Conservation (phyloP, 2,329 filamentous ascomycete species). For the Pseudovirgaria hyperparasitica region DNA sequence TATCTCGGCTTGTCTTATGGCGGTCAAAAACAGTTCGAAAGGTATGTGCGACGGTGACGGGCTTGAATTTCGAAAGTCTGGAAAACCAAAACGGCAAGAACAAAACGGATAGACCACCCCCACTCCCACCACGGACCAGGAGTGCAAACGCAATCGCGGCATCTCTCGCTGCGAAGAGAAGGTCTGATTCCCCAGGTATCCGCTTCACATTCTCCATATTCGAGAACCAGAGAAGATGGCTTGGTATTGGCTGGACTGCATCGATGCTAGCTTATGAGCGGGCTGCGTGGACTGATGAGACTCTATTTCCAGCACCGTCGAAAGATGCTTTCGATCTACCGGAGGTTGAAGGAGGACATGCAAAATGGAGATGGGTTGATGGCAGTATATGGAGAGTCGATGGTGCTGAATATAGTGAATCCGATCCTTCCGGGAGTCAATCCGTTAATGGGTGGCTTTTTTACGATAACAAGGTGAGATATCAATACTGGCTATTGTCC, state of each 20-base stretch:
- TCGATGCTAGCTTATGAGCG: slow-evolving; percentile 86
- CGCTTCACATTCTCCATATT: slow-evolving; percentile 95
- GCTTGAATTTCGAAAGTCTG: slow-evolving; percentile 54
- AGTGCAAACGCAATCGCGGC: slow-evolving; percentile 35
- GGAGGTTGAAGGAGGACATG: slow-evolving; percentile 49
- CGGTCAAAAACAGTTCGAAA: slow-evolving; percentile 64
- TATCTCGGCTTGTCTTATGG: slow-evolving; percentile 82
- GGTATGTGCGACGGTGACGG: slow-evolving; percentile 61
- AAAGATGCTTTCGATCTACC: slow-evolving; percentile 62
- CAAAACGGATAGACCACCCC: slow-evolving; percentile 21
- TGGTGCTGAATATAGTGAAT: slow-evolving; percentile 44
- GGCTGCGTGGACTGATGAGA: slow-evolving; percentile 88
- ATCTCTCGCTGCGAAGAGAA: slow-evolving; percentile 26
- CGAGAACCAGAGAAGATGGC: slow-evolving; percentile 91
- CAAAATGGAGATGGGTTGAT: slow-evolving; percentile 71
- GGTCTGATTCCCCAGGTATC: slow-evolving; percentile 55
- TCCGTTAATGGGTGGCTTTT: slow-evolving; percentile 92
- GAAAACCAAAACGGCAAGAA: too few species aligned
- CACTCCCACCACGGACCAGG: slow-evolving; percentile 30
- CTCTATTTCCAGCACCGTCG: slow-evolving; percentile 65
- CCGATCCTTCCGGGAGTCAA: too few species aligned
- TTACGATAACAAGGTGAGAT: slow-evolving; percentile 82
- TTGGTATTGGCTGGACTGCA: slow-evolving; percentile 89
- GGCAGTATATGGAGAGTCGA: slow-evolving; percentile 80
- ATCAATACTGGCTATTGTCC: neutral